These are phyloP conservation scores for Pilaira anomala DNA, from an alignment of 192 early-diverging fungal genomes.

Conservation along the genomic window DNA sequence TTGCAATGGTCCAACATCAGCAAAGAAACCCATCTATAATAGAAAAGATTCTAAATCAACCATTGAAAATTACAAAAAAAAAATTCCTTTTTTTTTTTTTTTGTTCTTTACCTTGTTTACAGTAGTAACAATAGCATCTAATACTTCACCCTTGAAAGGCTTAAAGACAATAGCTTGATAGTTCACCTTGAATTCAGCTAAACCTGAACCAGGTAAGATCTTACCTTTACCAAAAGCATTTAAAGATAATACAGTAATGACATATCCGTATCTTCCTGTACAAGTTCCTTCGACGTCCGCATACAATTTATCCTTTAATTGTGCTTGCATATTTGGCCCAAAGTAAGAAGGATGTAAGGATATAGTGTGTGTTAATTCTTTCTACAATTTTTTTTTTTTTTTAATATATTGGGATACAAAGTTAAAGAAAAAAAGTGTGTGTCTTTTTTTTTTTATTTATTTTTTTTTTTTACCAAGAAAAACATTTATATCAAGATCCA, in stretches of 20 bases:
- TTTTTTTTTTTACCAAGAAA: background rate
- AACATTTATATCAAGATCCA: no score
- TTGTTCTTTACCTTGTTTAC: slow-evolving; percentile 74
- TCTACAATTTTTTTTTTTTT: slow-evolving; percentile 40
- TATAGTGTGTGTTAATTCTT: slow-evolving; percentile 91
- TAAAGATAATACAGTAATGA: slow-evolving; percentile 84
- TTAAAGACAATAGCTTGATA: slow-evolving; percentile 97
- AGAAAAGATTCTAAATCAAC: background rate
- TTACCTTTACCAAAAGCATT: slow-evolving; percentile 80
- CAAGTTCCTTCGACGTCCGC: slow-evolving; percentile 95
- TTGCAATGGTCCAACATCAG: slow-evolving; percentile 89
- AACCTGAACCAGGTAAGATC: slow-evolving; percentile 69
- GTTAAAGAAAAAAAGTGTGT: slow-evolving; percentile 5
- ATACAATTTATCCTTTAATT: slow-evolving; percentile 80
- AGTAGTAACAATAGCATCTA: slow-evolving; percentile 84
- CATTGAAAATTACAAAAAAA: background rate
- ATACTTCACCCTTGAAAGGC: slow-evolving; percentile 94
- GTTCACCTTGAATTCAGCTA: slow-evolving; percentile 89
- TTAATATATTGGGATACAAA: background rate
- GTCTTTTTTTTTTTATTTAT: background rate
- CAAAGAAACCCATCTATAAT: slow-evolving; percentile 87
- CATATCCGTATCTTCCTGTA: slow-evolving; percentile 89
- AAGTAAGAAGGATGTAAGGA: slow-evolving; percentile 91
- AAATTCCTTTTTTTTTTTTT: background rate
- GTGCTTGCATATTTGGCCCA: slow-evolving; percentile 73